phyloP scores from a whole-genome alignment of 164 flowering plant genomes.

The Dillenia suffruticosa region DNA sequence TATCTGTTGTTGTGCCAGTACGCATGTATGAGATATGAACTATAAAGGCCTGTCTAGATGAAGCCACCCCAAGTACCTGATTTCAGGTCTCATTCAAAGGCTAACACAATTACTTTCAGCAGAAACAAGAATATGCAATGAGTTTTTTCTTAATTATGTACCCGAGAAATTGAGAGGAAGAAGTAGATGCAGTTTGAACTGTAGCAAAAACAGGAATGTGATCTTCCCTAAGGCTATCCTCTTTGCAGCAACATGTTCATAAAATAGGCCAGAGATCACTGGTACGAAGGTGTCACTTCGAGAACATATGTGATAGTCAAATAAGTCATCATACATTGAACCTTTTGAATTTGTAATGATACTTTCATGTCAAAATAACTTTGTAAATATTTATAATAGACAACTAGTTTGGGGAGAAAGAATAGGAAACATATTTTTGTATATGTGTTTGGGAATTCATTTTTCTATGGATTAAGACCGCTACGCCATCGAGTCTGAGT shows the following conservation, averaged over 20 bases:
- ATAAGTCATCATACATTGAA: slow-evolving; percentile 55
- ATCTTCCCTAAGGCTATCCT: slow-evolving; percentile 66
- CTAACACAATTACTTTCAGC: slow-evolving; percentile 22
- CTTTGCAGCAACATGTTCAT: slow-evolving; percentile 80
- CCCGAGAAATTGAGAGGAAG: slow-evolving; percentile 41
- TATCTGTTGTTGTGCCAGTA: too few relatives aligned
- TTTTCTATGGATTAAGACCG: slow-evolving; percentile 66
- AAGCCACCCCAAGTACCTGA: too few relatives aligned
- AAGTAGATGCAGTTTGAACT: slow-evolving; percentile 42
- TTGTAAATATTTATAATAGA: not conserved
- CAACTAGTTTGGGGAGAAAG: not conserved
- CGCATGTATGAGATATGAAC: too few relatives aligned
- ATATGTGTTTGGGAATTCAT: slow-evolving; percentile 74
- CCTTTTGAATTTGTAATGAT: slow-evolving; percentile 57
- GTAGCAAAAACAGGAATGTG: slow-evolving; percentile 66
- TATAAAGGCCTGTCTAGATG: too few relatives aligned
- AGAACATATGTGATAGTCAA: slow-evolving; percentile 81
- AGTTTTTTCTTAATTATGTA: slow-evolving; percentile 80
- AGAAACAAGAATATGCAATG: slow-evolving; percentile 84
- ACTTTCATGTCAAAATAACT: slow-evolving; percentile 47
- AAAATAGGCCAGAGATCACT: slow-evolving; percentile 83
- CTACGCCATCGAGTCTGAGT: slow-evolving; percentile 78
- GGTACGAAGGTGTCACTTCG: slow-evolving; percentile 91
- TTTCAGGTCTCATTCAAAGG: too few relatives aligned
- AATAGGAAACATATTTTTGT: slow-evolving; percentile 54